Evolutionary conservation across 164 flowering plant genomes (phyloP).

Genomic region (Echeveria elegans): DNA sequence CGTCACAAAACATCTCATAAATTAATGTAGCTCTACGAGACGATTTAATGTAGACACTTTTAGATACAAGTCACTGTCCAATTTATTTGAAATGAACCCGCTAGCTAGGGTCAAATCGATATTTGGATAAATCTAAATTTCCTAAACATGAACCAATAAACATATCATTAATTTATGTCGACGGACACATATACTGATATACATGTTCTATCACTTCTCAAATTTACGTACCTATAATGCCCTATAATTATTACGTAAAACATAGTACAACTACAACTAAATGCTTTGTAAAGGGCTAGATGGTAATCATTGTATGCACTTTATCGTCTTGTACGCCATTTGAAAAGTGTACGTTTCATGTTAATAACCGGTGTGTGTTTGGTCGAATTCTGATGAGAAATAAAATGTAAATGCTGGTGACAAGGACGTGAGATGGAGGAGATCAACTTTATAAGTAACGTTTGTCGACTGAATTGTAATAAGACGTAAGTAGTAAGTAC

Average conservation of each 20-base stretch:
- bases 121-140: background rate
- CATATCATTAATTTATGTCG: background rate
- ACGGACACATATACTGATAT: too few species aligned
- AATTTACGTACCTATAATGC: background rate
- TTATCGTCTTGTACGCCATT: background rate
- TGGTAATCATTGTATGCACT: background rate
- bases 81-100: background rate
- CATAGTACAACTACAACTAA: background rate
- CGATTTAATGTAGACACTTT: background rate
- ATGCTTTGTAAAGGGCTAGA: background rate
- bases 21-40: background rate
- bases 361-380: too few species aligned
- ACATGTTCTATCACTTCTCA: background rate
- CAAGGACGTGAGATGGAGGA: too few species aligned
- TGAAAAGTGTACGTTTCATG: too few species aligned
- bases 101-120: background rate
- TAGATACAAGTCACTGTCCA: background rate
- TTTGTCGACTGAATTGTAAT: background rate
- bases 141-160: background rate
- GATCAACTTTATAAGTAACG: too few species aligned
- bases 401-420: too few species aligned
- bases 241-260: background rate
- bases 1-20: conserved; percentile 6
- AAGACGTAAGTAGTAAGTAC: conserved; percentile 21
- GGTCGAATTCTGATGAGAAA: too few species aligned